phyloP scores from a whole-genome alignment of 2,329 filamentous ascomycete genomes.

The Aspergillus ochraceus region DNA sequence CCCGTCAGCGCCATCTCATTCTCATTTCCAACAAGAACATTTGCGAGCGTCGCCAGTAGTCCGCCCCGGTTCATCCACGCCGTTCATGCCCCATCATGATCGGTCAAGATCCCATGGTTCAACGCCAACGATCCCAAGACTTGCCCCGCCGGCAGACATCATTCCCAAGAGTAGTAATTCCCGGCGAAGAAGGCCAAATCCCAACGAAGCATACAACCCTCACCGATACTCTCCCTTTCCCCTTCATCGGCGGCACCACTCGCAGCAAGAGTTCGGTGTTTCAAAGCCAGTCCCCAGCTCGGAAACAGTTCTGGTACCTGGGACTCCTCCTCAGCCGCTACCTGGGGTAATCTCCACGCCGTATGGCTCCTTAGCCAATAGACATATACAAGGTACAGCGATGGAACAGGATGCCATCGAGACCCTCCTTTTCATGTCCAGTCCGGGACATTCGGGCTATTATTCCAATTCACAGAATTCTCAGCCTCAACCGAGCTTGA shows the following conservation, averaged over 20 bases:
- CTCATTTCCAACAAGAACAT: constrained; percentile 7
- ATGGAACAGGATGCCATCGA: constrained; percentile 55
- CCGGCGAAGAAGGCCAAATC: constrained; percentile 39
- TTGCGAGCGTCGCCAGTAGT: constrained; percentile 14
- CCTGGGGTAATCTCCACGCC: constrained; percentile 19
- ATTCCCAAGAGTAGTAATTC: constrained; percentile 31
- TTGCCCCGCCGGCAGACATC: constrained; percentile 48
- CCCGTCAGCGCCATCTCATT: constrained; percentile 9
- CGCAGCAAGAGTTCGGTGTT: constrained; percentile 30
- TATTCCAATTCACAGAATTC: constrained; percentile 39
- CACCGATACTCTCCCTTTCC: constrained; percentile 22
- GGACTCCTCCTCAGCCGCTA: constrained; percentile 31
- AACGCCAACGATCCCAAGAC: constrained; percentile 26
- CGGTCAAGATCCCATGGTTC: constrained; percentile 19
- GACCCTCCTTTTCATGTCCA: constrained; percentile 52
- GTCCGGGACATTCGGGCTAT: constrained; percentile 49
- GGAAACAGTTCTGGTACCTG: constrained; percentile 25
- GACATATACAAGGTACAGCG: constrained; percentile 42
- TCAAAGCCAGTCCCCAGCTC: constrained; percentile 21
- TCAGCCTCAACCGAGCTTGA: constrained; percentile 20
- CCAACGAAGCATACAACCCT: constrained; percentile 29
- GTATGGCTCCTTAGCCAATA: constrained; percentile 23
- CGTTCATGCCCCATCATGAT: constrained; percentile 14
- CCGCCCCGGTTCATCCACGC: constrained; percentile 13
- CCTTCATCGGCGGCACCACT: constrained; percentile 33